Base-by-base conservation (phyloP, 2,329 filamentous ascomycete genomes). In the Colletotrichum tropicicola region DNA sequence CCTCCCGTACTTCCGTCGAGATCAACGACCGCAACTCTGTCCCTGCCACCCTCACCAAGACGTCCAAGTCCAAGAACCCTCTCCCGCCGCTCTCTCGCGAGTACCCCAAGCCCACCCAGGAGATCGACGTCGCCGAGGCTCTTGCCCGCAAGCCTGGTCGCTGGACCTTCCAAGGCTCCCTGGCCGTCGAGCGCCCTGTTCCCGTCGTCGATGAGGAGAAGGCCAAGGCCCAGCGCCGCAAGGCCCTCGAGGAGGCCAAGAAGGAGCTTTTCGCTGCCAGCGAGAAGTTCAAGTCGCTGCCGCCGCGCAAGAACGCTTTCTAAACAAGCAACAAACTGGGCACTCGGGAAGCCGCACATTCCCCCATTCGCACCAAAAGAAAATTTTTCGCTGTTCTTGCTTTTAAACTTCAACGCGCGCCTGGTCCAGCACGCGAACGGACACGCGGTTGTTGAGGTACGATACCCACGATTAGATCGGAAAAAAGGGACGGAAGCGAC, bases 201-300 rank as follows among this genome's bases (percentile, higher is more conserved):
- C 49, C 66, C 66, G 70, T 72, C 27, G 64, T 71, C 58, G 75
- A 73, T 65, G 69, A 67, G 62, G 66, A 68, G 44, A 67, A 74
- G 37, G 71, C 75, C 62, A 72, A 75, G 47, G 78, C 79, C 47
- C 72, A 74, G 62, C 74, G 77, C 39, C 73, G 74, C 15, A 73
- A 72, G 63, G 78, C 81, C 47, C 77, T 86, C 39, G 82, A 83
- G 55, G 77, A 78, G 35, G 78, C 78, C 27, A 87, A 87, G 78
- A 75, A 72, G 64, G 77, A 83, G 32, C 74, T 87, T 15, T 77
- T 83, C 15, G 76, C 77, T 48, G 76, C 76, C 30, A 76, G 77
- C 57, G 72, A 70, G 25, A 66, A 72, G 3, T 45, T 66, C 30
- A 66, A 66, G 28, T 12, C 52, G 5, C 12, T 58, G 25, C 63